These are phyloP conservation scores for Penicillium odoratum DNA, from an alignment of 495 filamentous ascomycete species.

Conservation along the genomic window DNA sequence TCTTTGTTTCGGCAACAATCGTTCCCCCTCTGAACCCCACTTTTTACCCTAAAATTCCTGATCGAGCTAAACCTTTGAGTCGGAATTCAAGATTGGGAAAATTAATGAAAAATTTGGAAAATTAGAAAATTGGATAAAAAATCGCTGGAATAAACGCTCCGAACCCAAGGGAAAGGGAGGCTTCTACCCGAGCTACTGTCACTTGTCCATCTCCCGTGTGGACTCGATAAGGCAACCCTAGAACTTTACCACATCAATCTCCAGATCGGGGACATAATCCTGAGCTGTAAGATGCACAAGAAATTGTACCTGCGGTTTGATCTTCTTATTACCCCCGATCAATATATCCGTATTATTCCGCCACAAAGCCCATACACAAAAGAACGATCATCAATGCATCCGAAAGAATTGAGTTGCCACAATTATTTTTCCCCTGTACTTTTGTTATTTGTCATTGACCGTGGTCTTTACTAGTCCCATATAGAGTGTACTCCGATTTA, in stretches of 20 bases:
- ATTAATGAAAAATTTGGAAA: background rate
- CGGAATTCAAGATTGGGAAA: background rate
- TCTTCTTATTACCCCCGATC: background rate
- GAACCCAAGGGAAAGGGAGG: slow-evolving; percentile 23
- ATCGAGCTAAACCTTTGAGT: background rate
- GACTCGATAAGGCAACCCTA: background rate
- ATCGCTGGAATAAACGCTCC: background rate
- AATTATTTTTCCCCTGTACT: background rate
- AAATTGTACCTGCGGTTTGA: slow-evolving; percentile 20
- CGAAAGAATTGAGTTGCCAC: slow-evolving; percentile 1
- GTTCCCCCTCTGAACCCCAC: background rate
- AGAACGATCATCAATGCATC: slow-evolving; percentile 3
- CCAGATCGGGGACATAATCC: background rate
- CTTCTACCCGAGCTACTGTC: slow-evolving; percentile 24
- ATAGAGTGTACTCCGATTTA: background rate
- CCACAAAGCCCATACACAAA: background rate
- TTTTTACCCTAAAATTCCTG: background rate
- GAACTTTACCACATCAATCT: background rate
- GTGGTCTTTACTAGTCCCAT: background rate
- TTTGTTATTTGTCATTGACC: slow-evolving; percentile 8
- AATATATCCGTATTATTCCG: background rate
- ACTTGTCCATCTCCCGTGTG: slow-evolving; percentile 29
- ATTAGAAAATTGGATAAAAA: background rate
- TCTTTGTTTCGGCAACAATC: background rate
- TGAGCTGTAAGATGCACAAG: slow-evolving; percentile 3